phyloP scores from a whole-genome alignment of 192 early-diverging fungal species.

The Phlyctochytrium bullatum region DNA sequence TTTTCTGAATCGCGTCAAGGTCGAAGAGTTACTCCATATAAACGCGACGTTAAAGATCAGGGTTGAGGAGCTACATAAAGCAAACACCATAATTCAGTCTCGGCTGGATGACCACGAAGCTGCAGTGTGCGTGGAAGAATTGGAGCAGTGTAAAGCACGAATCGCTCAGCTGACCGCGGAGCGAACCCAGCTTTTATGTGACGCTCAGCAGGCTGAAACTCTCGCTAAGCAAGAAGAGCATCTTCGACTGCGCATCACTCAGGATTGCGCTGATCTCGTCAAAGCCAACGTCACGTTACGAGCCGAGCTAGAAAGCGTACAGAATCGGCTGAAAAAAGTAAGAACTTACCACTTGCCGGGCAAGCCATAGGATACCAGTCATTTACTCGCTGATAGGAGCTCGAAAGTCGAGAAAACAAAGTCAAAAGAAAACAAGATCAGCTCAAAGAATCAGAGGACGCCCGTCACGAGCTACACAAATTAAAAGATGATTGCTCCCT shows the following conservation, averaged over 20 bases:
- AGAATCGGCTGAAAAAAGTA: constrained; percentile 26
- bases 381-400: constrained; percentile 27
- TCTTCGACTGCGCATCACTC: constrained; percentile 26
- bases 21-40: constrained; percentile 47
- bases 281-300: constrained; percentile 34
- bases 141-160: constrained; percentile 12
- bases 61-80: constrained; percentile 35
- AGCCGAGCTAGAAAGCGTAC: constrained; percentile 34
- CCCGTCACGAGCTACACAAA: constrained; percentile 20
- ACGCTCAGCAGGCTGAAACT: constrained; percentile 28
- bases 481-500: constrained; percentile 39
- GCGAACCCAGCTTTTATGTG: constrained; percentile 14
- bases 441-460: constrained; percentile 29
- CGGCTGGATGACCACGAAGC: constrained; percentile 26
- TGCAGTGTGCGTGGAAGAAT: constrained; percentile 20
- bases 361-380: no score
- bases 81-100: constrained; percentile 26
- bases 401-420: constrained; percentile 26
- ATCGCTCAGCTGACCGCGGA: constrained; percentile 18
- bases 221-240: constrained; percentile 38
- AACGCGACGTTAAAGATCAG: constrained; percentile 30
- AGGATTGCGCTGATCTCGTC: constrained; percentile 40
- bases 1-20: constrained; percentile 9
- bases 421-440: constrained; percentile 23
- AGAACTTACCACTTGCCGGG: no score